Percentiles rank a stretch among this genome's conserved stretches.
Evolutionary conservation across 352 stramenopile genomes (phyloP).

Genomic region (Globisporangium yorkense): DNA sequence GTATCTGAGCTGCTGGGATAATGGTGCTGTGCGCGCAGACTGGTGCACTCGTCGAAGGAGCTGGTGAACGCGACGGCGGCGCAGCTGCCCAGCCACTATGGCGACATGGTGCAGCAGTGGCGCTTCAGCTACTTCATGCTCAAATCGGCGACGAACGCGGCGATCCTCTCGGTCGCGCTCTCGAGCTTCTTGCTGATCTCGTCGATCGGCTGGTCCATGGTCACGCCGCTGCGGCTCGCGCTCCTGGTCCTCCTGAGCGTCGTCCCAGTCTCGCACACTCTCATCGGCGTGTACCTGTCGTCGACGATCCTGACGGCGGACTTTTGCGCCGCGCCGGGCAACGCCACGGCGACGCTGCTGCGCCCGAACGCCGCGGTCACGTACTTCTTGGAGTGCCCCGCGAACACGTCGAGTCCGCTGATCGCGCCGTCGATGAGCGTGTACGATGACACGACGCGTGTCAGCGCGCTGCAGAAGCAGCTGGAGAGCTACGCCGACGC

Average conservation of each 20-base stretch:
- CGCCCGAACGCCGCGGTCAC: conserved; percentile 34
- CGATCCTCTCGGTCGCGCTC: conserved; percentile 67
- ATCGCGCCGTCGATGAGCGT: conserved; percentile 23
- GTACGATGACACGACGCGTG: conserved; percentile 20
- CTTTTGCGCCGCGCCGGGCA: conserved; percentile 66
- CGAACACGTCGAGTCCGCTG: conserved; percentile 51
- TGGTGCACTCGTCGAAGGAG: conserved; percentile 52
- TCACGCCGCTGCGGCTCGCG: conserved; percentile 60
- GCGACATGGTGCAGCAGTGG: conserved; percentile 48
- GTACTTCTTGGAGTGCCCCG: conserved; percentile 63
- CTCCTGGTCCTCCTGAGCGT: conserved; percentile 73
- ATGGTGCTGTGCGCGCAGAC: conserved; percentile 9
- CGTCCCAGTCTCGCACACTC: conserved; percentile 71
- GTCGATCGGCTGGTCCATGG: conserved; percentile 77
- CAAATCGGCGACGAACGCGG: conserved; percentile 73
- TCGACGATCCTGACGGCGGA: conserved; percentile 78
- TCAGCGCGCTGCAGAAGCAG: conserved; percentile 34
- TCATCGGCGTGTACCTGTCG: conserved; percentile 74
- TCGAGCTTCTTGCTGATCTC: conserved; percentile 77
- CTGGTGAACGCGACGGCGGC: conserved; percentile 40
- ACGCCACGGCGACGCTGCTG: conserved; percentile 56
- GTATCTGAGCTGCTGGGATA: too few species aligned
- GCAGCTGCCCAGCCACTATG: conserved; percentile 58
- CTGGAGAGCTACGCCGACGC: conserved; percentile 43
- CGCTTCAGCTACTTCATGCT: conserved; percentile 76